phyloP scores from a whole-genome alignment of 108 stramenopile species.

The Parietichytrium sp. region DNA sequence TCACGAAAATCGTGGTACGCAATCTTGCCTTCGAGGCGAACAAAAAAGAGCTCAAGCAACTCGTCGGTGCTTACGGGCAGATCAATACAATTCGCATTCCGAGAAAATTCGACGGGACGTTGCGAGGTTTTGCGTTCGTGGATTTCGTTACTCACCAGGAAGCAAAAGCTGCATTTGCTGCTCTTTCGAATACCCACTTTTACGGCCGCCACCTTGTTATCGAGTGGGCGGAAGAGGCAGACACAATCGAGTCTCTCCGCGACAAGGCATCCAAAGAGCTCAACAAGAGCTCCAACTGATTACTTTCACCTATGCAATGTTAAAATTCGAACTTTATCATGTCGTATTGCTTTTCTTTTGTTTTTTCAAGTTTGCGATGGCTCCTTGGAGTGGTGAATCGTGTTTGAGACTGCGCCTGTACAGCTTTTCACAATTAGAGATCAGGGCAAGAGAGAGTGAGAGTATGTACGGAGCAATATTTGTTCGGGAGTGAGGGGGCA shows the following conservation, averaged over 20 bases:
- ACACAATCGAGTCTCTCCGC: conserved; percentile 14
- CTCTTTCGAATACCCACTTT: conserved; percentile 85
- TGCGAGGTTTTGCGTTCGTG: conserved; percentile 97
- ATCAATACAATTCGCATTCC: conserved; percentile 91
- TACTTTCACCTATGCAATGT: too few species aligned
- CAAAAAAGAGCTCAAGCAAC: conserved; percentile 76
- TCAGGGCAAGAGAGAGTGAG: too few species aligned
- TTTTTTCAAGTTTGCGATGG: too few species aligned
- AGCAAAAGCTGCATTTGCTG: conserved; percentile 77
- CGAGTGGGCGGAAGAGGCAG: conserved; percentile 80
- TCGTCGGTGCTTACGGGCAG: conserved; percentile 88
- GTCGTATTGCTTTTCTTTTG: too few species aligned
- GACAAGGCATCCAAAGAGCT: conserved; percentile 29
- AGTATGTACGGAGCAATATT: too few species aligned
- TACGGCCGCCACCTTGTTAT: conserved; percentile 97
- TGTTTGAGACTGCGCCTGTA: too few species aligned
- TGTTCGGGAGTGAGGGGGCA: too few species aligned
- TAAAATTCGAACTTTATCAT: too few species aligned
- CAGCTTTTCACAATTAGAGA: too few species aligned
- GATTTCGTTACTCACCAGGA: conserved; percentile 89
- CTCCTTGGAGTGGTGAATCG: too few species aligned
- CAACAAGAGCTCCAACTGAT: too few species aligned
- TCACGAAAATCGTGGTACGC: conserved; percentile 81
- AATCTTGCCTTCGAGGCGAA: conserved; percentile 97
- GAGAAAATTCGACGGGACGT: conserved; percentile 88